Base-by-base conservation (phyloP, 768 basidiomycete species). In the Leccinum broughii region DNA sequence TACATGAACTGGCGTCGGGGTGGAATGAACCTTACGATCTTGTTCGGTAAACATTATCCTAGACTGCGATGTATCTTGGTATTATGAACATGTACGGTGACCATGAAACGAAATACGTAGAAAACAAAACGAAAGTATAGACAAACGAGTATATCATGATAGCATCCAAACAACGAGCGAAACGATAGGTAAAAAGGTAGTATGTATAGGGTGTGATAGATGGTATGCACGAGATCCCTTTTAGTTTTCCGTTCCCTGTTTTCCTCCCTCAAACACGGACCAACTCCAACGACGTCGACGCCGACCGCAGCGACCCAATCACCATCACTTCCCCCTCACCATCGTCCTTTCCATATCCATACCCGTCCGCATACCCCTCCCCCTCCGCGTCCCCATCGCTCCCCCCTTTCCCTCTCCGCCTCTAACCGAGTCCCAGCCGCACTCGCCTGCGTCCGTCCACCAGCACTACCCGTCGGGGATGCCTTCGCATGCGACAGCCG, bases 401-500 rank as follows among this genome's bases (percentile, higher is more conserved):
- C 4, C 22, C 22, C 17, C 17, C 4, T 4, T 51, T 26, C 14
- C 37, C 35, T 17, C 51, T 32, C 55, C 65, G 30, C 32, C 46
- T 20, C 44, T 63, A 37, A 14, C 14, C 35, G 6, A 37, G 37
- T 3, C 37, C 37, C 37, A 37, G 37, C 37, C 37, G 17, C 17
- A 17, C 17, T 4, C 39, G 1, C 8, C 7, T 17, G 17, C 39
- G 17, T 41, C 39, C 39, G 39, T 41, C 39, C 39, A 4, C 39
- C 17, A 37, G 6, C 15, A 41, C 17, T 17, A 9, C 17, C 14
- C 49, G 13, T 50, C 49, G 14, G 24, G 8, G 49, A 26, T 11
- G 41, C 3, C 20, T 28, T 34, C 57, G 70, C 64, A 51, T 62
- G 64, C 54, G 70, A 70, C 50, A 68, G 24, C 51, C 68, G 65